Percentiles rank a stretch among this genome's conserved stretches.
Conservation (phyloP, 78 protist species). For the Dictyostelium discoideum region DNA sequence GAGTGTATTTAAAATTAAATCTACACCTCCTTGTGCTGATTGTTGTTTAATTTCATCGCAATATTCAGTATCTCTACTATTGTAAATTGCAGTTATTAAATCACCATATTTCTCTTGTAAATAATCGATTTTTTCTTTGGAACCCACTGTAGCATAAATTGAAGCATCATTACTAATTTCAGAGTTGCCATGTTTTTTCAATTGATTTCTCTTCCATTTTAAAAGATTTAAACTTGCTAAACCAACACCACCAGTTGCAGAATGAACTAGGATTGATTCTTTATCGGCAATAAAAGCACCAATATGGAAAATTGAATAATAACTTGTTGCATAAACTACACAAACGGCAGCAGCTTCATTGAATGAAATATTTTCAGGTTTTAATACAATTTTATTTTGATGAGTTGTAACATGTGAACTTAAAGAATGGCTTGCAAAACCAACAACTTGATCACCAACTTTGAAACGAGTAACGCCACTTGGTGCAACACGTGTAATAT, state of each 20-base stretch:
- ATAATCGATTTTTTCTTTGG: slow-evolving; percentile 43
- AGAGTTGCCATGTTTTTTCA: background rate
- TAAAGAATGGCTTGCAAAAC: slow-evolving; percentile 59
- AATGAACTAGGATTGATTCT: slow-evolving; percentile 82
- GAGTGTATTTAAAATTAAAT: slow-evolving; percentile 73
- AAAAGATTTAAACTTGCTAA: slow-evolving; percentile 88
- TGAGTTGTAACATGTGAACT: slow-evolving; percentile 25
- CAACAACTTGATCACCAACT: slow-evolving; percentile 59
- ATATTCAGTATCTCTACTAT: slow-evolving; percentile 15
- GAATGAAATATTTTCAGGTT: slow-evolving; percentile 21
- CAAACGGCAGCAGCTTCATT: slow-evolving; percentile 66
- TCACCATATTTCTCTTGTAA: slow-evolving; percentile 19
- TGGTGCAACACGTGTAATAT: slow-evolving; percentile 29
- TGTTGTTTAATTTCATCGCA: slow-evolving; percentile 52
- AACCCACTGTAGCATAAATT: slow-evolving; percentile 43
- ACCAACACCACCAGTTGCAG: slow-evolving; percentile 94
- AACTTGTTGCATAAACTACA: slow-evolving; percentile 64
- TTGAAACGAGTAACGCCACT: slow-evolving; percentile 20
- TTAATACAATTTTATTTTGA: slow-evolving; percentile 28
- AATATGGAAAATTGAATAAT: slow-evolving; percentile 55
- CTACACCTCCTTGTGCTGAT: slow-evolving; percentile 61
- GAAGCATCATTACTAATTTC: background rate
- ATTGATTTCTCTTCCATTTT: slow-evolving; percentile 49
- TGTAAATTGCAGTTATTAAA: slow-evolving; percentile 52
- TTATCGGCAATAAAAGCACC: slow-evolving; percentile 62